Conservation (phyloP, 768 basidiomycete species). For the Boletales sp. region DNA sequence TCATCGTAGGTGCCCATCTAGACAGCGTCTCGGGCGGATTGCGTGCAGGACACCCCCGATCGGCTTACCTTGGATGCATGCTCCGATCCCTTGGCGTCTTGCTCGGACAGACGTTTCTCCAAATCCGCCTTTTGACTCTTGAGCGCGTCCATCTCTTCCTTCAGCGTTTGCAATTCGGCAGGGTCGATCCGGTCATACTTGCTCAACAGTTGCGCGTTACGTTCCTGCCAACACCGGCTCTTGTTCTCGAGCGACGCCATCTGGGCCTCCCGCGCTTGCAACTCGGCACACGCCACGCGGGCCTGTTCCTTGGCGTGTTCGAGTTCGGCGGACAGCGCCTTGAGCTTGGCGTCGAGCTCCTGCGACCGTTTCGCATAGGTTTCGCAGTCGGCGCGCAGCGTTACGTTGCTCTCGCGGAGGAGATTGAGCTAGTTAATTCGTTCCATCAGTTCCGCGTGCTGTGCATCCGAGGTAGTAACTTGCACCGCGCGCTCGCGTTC, state of each 20-base stretch:
- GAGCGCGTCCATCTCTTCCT: conserved; percentile 62
- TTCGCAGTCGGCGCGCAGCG: conserved; percentile 74
- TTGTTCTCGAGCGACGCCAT: conserved; percentile 71
- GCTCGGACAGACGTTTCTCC: conserved; percentile 28
- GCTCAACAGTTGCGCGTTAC: conserved; percentile 73
- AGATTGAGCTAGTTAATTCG: conserved; percentile 85
- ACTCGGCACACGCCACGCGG: conserved; percentile 63
- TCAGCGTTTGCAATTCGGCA: conserved; percentile 74
- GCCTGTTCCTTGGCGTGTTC: conserved; percentile 74
- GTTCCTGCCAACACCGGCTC: conserved; percentile 78
- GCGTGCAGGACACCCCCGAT: no score
- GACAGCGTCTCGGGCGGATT: no score
- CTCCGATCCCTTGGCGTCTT: conserved; percentile 29
- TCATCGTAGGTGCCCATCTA: conserved; percentile 45
- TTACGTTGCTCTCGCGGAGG: conserved; percentile 83
- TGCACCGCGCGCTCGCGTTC: conserved; percentile 79
- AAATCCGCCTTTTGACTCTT: conserved; percentile 41
- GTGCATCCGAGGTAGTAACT: conserved; percentile 65
- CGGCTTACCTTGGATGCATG: conserved; percentile 31
- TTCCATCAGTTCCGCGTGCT: conserved; percentile 82
- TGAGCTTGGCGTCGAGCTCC: conserved; percentile 63
- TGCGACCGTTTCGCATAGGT: conserved; percentile 63
- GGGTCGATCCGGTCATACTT: conserved; percentile 94
- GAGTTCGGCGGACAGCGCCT: conserved; percentile 55
- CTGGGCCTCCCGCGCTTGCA: conserved; percentile 66